These are phyloP conservation scores for Diaporthe nobilis DNA, from an alignment of 2,329 filamentous ascomycete species.

Conservation along the genomic window DNA sequence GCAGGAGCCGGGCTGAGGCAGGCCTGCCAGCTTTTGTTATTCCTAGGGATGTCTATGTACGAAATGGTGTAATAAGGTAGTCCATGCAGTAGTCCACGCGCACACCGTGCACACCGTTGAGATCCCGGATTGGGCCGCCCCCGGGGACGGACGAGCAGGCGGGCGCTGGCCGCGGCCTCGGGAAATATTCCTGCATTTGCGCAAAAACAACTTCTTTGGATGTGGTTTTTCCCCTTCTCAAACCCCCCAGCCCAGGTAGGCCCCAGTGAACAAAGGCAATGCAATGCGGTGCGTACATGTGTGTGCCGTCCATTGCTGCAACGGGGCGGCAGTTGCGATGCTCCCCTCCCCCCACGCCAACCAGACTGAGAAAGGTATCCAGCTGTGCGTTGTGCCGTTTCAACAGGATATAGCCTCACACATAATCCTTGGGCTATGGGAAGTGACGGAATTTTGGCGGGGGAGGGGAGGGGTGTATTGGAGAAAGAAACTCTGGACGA, in stretches of 20 bases:
- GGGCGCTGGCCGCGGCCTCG: constrained; percentile 9
- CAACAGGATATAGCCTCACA: background rate
- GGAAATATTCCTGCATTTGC: background rate
- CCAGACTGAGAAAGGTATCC: background rate
- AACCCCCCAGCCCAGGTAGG: too few species aligned
- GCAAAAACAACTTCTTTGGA: too few species aligned
- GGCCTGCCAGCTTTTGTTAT: background rate
- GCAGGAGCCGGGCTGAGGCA: background rate
- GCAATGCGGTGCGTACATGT: constrained; percentile 9
- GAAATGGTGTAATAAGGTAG: background rate
- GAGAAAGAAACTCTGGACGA: constrained; percentile 10
- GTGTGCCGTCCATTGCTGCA: constrained; percentile 14
- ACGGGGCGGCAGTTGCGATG: constrained; percentile 22
- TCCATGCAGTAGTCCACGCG: background rate
- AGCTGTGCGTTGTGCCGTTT: background rate
- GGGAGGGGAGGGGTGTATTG: background rate
- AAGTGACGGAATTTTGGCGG: background rate
- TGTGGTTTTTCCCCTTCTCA: too few species aligned
- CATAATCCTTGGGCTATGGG: background rate
- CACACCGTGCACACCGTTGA: constrained; percentile 7
- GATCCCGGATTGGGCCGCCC: background rate
- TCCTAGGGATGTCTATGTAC: background rate
- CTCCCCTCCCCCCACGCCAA: background rate
- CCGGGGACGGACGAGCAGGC: background rate
- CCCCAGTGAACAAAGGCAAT: background rate